These are phyloP conservation scores for Haberlea rhodopensis DNA, from an alignment of 257 asterid species.

Conservation along the genomic window DNA sequence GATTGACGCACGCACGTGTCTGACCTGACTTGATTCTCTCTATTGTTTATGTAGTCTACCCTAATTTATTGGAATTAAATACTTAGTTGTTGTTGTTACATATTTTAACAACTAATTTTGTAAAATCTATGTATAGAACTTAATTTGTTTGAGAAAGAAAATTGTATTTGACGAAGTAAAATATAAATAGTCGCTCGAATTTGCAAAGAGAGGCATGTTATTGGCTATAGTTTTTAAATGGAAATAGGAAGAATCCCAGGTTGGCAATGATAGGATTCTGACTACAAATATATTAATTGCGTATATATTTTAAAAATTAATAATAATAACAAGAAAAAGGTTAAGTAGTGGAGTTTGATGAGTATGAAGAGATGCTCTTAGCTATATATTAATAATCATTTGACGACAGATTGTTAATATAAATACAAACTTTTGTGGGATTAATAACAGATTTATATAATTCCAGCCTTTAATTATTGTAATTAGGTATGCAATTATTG, in stretches of 20 bases:
- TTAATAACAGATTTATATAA: not conserved
- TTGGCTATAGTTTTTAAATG: not conserved
- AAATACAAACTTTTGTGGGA: not conserved
- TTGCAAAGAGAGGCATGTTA: not conserved
- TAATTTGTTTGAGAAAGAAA: no score
- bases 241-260: conserved; percentile 48
- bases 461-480: not conserved
- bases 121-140: no score
- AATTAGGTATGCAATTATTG: not conserved
- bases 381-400: not conserved
- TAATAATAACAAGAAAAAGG: conserved; percentile 24
- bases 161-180: no score
- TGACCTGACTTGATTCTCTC: no score
- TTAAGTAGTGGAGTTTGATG: conserved; percentile 35
- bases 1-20: no score
- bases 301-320: not conserved
- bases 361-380: conserved; percentile 32
- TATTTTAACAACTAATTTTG: no score
- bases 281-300: not conserved
- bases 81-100: no score
- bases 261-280: conserved; percentile 35
- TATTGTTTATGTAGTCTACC: no score
- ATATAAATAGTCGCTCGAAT: no score
- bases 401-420: not conserved
- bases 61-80: no score